phyloP scores from a whole-genome alignment of 352 stramenopile genomes.

The Elongisporangium anandrum region DNA sequence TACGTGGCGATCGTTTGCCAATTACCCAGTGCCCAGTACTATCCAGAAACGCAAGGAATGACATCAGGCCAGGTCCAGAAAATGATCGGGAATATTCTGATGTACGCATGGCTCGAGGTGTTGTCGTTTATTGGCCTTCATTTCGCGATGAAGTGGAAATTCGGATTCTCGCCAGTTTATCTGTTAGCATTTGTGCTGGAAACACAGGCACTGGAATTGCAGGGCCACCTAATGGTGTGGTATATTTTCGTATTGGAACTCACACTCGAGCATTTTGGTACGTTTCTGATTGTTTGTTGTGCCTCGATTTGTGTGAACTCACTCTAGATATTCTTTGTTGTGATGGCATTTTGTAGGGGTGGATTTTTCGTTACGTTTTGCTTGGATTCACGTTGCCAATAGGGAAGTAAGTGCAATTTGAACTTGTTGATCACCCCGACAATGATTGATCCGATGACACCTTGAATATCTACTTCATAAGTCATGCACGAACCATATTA shows the following conservation, averaged over 20 bases:
- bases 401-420: too few species aligned
- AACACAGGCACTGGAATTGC: conserved; percentile 12
- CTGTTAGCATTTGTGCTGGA: conserved; percentile 21
- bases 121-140: conserved; percentile 14
- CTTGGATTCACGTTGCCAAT: background rate
- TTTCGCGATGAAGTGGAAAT: conserved; percentile 7
- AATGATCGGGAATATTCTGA: conserved; percentile 4
- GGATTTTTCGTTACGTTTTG: conserved; percentile 15
- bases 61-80: too few species aligned
- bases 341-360: background rate
- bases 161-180: conserved; percentile 15
- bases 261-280: conserved; percentile 12
- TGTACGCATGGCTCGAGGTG: conserved; percentile 11
- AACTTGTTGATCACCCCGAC: too few species aligned
- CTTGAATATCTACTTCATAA: too few species aligned
- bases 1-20: conserved; percentile 13
- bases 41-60: conserved; percentile 13
- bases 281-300: too few species aligned
- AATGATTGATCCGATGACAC: too few species aligned
- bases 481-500: too few species aligned
- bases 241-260: conserved; percentile 15
- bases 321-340: too few species aligned
- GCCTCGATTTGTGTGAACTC: too few species aligned
- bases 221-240: conserved; percentile 16
- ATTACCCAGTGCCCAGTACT: conserved; percentile 12